Evolutionary conservation across 2,329 filamentous ascomycete genomes (phyloP).

Genomic region (Penicillium sp.): DNA sequence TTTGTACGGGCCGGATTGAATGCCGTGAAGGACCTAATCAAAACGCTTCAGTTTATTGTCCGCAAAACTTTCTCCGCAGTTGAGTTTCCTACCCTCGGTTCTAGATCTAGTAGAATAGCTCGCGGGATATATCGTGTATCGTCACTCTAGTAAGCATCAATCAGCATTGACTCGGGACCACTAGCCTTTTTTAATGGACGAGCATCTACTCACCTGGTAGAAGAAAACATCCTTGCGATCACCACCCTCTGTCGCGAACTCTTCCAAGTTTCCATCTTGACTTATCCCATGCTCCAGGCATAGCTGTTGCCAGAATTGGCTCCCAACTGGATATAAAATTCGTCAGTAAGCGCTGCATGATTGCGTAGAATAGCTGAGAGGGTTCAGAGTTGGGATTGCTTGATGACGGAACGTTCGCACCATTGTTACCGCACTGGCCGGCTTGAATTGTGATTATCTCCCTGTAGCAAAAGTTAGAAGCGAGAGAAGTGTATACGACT

Average conservation of each 20-base stretch:
- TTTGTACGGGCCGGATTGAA: constrained; percentile 91
- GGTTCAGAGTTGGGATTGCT: constrained; percentile 24
- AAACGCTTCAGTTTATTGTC: constrained; percentile 7
- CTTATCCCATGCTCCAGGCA: constrained; percentile 98
- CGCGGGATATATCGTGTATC: constrained; percentile 97
- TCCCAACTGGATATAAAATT: constrained; percentile 69
- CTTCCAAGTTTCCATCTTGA: constrained; percentile 94
- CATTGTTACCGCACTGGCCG: constrained; percentile 99
- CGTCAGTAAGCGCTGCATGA: constrained; percentile 36
- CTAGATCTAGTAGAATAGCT: constrained; percentile 92
- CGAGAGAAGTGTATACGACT: constrained; percentile 1
- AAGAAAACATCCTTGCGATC: constrained; percentile 99
- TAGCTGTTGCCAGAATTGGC: constrained; percentile 98
- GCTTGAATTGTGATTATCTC: constrained; percentile 99
- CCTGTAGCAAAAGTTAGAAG: constrained; percentile 53
- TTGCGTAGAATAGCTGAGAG: neutral
- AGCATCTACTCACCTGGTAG: constrained; percentile 67
- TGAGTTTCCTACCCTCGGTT: constrained; percentile 71
- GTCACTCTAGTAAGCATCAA: constrained; percentile 68
- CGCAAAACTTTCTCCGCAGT: constrained; percentile 3
- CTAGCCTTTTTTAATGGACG: neutral
- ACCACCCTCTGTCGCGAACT: constrained; percentile 96
- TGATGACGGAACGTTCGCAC: constrained; percentile 59
- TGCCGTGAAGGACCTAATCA: constrained; percentile 78
- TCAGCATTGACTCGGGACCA: neutral